Evolutionary conservation across 805 yeast genomes (phyloP), one percentile per base, ranked within the genome.

Genomic region (Myxozyma vanderwaltii): DNA sequence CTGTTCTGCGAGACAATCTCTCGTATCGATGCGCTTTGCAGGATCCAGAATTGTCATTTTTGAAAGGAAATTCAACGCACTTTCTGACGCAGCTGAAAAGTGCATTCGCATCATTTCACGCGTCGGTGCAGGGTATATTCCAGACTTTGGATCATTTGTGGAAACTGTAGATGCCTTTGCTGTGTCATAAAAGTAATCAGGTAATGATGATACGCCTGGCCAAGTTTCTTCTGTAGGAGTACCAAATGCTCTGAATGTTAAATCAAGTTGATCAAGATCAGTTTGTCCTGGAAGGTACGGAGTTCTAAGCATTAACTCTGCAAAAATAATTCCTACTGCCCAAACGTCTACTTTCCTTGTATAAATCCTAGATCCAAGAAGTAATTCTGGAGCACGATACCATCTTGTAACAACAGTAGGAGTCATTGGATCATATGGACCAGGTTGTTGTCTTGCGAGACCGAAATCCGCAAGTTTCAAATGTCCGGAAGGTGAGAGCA

Each of bases 381-480:
- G 75, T 48, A 94, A 76, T 69, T 94, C 99, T 0, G 99, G 99
- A 0, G 98, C 96, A 56, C 98, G 77, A 73, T 94, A 94, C 99
- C 99, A 94, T 61, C 98, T 76, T 1, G 99, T 94, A 1, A 94
- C 99, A 3, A 94, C 99, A 63, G 91, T 92, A 1, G 96, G 88
- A 0, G 98, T 89, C 72, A 94, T 76, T 59, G 84, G 82, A 46
- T 85, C 82, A 47, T 69, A 67, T 0, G 91, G 89, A 24, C 86
- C 79, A 0, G 95, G 92, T 58, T 89, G 76, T 1, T 91, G 82
- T 63, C 99, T 77, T 0, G 98, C 98, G 46, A 92, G 78, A 66
- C 99, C 99, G 77, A 94, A 94, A 89, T 94, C 99, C 1, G 99
- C 99, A 62, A 94, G 81, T 72, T 94, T 94, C 61, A 94, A 78